Evolutionary conservation across 108 stramenopile species (phyloP).

Genomic region (Pseudonitzschia delicatissima): DNA sequence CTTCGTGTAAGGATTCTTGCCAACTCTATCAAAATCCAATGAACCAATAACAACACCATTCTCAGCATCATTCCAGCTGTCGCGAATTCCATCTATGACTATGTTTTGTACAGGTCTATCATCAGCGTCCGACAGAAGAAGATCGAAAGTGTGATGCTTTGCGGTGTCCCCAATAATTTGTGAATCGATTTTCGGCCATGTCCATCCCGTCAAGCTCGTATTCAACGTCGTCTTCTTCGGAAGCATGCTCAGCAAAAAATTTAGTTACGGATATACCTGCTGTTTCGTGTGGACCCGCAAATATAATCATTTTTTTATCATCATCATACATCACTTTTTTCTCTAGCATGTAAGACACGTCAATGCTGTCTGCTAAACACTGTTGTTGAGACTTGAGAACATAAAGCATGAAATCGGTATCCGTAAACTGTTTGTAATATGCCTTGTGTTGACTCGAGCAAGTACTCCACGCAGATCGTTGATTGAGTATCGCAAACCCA

Average conservation of each 20-base stretch:
- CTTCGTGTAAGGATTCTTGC: constrained; percentile 9
- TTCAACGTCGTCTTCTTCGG: not conserved
- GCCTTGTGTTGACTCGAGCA: not conserved
- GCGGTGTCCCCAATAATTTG: not conserved
- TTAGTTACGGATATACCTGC: constrained; percentile 12
- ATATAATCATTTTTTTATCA: constrained; percentile 11
- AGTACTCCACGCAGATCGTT: constrained; percentile 5
- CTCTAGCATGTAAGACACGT: not conserved
- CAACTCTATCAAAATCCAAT: constrained; percentile 20
- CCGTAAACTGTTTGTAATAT: not conserved
- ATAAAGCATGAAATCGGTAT: constrained; percentile 9
- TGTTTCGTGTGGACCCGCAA: constrained; percentile 28
- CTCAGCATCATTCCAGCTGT: not conserved
- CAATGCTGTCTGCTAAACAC: not conserved
- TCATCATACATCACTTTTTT: not conserved
- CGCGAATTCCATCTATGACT: not conserved
- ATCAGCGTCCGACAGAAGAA: constrained; percentile 2
- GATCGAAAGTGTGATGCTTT: constrained; percentile 9
- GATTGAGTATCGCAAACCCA: not conserved
- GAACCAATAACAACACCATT: constrained; percentile 20
- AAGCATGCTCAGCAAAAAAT: constrained; percentile 15
- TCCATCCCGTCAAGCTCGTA: constrained; percentile 4
- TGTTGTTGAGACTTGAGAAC: constrained; percentile 1
- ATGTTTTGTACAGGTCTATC: not conserved
- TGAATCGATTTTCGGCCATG: constrained; percentile 7